Evolutionary conservation across 495 filamentous ascomycete genomes (phyloP).

Genomic region (Penicillium malachiteum): DNA sequence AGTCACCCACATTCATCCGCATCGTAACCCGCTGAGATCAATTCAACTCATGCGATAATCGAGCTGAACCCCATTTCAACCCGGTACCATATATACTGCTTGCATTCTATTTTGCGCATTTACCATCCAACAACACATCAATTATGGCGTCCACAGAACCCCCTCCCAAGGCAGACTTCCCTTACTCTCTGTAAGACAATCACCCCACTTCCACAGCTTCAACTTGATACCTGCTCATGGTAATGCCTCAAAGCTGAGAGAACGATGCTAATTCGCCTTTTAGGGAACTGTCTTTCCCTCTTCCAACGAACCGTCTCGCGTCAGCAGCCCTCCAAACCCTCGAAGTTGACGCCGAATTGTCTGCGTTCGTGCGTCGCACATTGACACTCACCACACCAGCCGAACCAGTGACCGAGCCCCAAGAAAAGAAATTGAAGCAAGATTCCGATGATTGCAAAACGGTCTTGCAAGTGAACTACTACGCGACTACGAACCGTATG

Average conservation of each 20-base stretch:
- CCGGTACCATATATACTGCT: neutral
- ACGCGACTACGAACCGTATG: conserved; percentile 92
- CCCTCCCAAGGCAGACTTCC: conserved; percentile 55
- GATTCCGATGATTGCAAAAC: conserved; percentile 46
- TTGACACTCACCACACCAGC: conserved; percentile 55
- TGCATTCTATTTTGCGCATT: neutral
- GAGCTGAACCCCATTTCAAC: neutral
- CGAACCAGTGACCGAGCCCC: conserved; percentile 19
- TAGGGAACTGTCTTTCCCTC: conserved; percentile 78
- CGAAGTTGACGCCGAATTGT: conserved; percentile 85
- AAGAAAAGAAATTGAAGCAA: conserved; percentile 27
- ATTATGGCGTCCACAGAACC: conserved; percentile 16
- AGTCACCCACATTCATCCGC: neutral
- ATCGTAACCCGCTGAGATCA: neutral
- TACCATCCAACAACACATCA: neutral
- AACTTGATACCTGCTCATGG: neutral
- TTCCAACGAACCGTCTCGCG: conserved; percentile 80
- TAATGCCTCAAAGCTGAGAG: neutral
- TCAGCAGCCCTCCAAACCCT: conserved; percentile 72
- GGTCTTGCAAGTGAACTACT: conserved; percentile 73
- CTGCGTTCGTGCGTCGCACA: conserved; percentile 70
- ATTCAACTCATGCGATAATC: neutral
- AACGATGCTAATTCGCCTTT: conserved; percentile 1
- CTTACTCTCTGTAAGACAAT: conserved; percentile 65
- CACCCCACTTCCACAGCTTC: conserved; percentile 1